Evolutionary conservation across 2,329 filamentous ascomycete species (phyloP).

Genomic region (Apiospora phragmitis): DNA sequence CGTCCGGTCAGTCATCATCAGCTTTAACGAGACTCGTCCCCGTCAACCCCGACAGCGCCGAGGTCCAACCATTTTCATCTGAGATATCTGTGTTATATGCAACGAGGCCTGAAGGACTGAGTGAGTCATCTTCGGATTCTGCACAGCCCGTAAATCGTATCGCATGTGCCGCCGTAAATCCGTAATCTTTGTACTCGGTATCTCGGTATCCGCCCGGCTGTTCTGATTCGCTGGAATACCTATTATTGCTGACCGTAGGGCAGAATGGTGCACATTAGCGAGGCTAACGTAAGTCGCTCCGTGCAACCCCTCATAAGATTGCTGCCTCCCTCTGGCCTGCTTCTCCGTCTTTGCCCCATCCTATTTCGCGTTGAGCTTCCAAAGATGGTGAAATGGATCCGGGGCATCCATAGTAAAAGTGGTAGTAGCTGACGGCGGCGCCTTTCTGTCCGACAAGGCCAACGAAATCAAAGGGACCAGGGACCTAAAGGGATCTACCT

Average conservation of each 20-base stretch:
- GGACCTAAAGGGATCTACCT: background rate
- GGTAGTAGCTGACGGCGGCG: slow-evolving; percentile 5
- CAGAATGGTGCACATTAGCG: background rate
- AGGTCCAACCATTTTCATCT: background rate
- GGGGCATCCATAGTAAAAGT: background rate
- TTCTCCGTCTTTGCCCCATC: background rate
- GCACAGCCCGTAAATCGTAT: background rate
- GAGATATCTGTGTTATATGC: background rate
- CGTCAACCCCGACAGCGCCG: background rate
- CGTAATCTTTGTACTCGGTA: background rate
- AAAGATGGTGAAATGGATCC: background rate
- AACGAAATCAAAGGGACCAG: background rate
- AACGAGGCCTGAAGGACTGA: background rate
- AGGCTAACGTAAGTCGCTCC: background rate
- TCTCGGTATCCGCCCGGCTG: background rate
- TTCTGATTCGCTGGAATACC: background rate
- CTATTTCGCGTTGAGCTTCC: background rate
- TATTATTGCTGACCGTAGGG: background rate
- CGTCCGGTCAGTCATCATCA: background rate
- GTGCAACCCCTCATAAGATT: slow-evolving; percentile 8
- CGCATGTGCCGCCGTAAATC: background rate
- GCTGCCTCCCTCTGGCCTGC: background rate
- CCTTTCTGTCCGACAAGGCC: background rate
- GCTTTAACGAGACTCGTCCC: background rate
- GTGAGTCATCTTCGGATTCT: background rate